phyloP scores from a whole-genome alignment of 1,139 yeast genomes.

The Pichia sp. region DNA sequence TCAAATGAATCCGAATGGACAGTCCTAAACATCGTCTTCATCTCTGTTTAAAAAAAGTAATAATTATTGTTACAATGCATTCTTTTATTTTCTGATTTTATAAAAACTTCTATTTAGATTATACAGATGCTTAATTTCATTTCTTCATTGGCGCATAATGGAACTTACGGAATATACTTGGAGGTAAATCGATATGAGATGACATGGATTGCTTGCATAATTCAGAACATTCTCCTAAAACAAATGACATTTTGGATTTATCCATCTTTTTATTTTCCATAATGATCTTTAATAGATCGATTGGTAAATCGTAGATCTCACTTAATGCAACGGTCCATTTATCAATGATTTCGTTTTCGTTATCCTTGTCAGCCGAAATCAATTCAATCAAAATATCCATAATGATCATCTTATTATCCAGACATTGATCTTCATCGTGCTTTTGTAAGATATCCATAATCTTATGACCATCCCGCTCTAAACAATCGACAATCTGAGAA shows the following conservation, averaged over 20 bases:
- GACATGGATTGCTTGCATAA: constrained; percentile 13
- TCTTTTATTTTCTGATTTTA: too few species aligned
- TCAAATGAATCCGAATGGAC: constrained; percentile 11
- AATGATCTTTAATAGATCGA: constrained; percentile 58
- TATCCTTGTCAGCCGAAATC: constrained; percentile 52
- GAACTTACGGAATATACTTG: constrained; percentile 14
- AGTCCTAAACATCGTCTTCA: constrained; percentile 14
- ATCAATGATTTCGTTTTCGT: constrained; percentile 50
- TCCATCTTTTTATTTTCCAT: constrained; percentile 38
- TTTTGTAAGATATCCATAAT: constrained; percentile 35
- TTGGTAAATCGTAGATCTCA: constrained; percentile 65
- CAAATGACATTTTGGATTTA: constrained; percentile 15
- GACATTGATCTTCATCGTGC: constrained; percentile 24
- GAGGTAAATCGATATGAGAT: constrained; percentile 9
- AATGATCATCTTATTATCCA: constrained; percentile 49
- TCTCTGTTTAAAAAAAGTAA: constrained; percentile 9
- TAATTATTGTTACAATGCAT: too few species aligned
- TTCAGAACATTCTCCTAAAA: constrained; percentile 24
- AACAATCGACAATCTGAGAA: constrained; percentile 57
- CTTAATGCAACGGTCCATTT: constrained; percentile 57
- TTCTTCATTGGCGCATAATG: constrained; percentile 12
- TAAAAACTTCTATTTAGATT: too few species aligned
- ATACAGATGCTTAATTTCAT: too few species aligned
- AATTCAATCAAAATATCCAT: constrained; percentile 74
- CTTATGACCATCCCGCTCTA: constrained; percentile 63